A percentile compares a stretch with the other conserved stretches of the same genome.
phyloP scores from a whole-genome alignment of 805 yeast species.

The Lipomyces sp. region DNA sequence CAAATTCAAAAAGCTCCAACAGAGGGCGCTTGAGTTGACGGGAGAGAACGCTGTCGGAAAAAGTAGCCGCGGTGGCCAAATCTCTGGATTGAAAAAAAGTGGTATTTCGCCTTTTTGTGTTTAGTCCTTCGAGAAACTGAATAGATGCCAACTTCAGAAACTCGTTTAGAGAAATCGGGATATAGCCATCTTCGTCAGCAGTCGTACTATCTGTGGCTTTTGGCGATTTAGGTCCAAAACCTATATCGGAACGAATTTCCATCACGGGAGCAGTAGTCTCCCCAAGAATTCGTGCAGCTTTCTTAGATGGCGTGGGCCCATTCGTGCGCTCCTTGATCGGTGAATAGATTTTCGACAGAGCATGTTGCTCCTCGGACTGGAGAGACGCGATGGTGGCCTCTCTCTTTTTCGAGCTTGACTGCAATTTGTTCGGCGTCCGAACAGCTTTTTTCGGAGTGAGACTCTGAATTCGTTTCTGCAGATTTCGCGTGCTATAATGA shows the following conservation, averaged over 20 bases:
- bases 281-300: neutral
- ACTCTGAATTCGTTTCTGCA: conserved; percentile 26
- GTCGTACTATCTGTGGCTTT: neutral
- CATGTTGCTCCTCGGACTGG: conserved; percentile 19
- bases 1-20: conserved; percentile 50
- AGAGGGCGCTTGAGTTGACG: conserved; percentile 42
- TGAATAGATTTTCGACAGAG: conserved; percentile 22
- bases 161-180: conserved; percentile 31
- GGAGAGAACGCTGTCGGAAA: conserved; percentile 43
- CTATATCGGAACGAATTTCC: too few relatives aligned
- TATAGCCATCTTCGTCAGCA: neutral
- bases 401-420: conserved; percentile 7
- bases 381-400: conserved; percentile 5
- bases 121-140: conserved; percentile 35
- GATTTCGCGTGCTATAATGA: conserved; percentile 10
- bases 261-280: neutral
- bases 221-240: too few relatives aligned
- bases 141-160: conserved; percentile 33
- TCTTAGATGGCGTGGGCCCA: conserved; percentile 8
- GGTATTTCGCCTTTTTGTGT: conserved; percentile 27
- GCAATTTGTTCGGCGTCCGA: conserved; percentile 19
- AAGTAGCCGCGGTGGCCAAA: conserved; percentile 22
- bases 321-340: conserved; percentile 15
- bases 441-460: conserved; percentile 20
- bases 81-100: conserved; percentile 29